Evolutionary conservation across 2,329 filamentous ascomycete genomes (phyloP).

Genomic region (Xylariomycetidae sp.): DNA sequence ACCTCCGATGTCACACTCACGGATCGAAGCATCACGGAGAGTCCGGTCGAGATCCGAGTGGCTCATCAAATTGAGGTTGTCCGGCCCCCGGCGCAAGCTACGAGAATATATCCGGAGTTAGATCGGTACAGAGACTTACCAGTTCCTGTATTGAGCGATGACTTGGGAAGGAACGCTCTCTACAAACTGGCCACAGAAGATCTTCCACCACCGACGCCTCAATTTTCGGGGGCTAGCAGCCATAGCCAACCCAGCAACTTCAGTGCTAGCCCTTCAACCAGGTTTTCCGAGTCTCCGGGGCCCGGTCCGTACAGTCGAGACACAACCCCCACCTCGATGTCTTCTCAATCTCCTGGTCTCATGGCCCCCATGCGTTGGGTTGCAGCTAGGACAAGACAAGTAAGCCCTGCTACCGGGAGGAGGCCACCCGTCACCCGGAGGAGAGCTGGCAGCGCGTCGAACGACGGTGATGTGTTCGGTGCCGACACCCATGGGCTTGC

Average conservation of each 20-base stretch:
- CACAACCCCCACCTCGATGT: slow-evolving; percentile 72
- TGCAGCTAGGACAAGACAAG: slow-evolving; percentile 44
- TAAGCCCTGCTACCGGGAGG: slow-evolving; percentile 49
- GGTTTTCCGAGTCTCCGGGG: slow-evolving; percentile 66
- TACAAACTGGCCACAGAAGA: slow-evolving; percentile 57
- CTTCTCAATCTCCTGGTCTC: slow-evolving; percentile 65
- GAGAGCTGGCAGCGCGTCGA: slow-evolving; percentile 48
- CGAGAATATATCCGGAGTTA: slow-evolving; percentile 52
- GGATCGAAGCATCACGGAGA: slow-evolving; percentile 37
- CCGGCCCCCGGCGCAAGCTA: slow-evolving; percentile 32
- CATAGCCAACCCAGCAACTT: slow-evolving; percentile 47
- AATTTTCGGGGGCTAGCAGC: slow-evolving; percentile 54
- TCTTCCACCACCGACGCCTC: slow-evolving; percentile 60
- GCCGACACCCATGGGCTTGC: slow-evolving; percentile 53
- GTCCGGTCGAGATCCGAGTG: slow-evolving; percentile 36
- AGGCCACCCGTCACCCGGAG: slow-evolving; percentile 57
- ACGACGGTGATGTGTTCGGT: slow-evolving; percentile 39
- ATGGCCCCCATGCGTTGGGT: slow-evolving; percentile 42
- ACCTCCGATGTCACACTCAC: slow-evolving; percentile 28
- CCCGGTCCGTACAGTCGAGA: slow-evolving; percentile 68
- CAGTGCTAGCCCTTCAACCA: slow-evolving; percentile 67
- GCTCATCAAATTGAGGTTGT: slow-evolving; percentile 37
- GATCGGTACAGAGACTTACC: slow-evolving; percentile 52
- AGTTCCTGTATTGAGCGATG: slow-evolving; percentile 29
- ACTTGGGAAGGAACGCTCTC: slow-evolving; percentile 38